phyloP scores from a whole-genome alignment of 805 yeast species.

The Debaryomyces tyrocola region DNA sequence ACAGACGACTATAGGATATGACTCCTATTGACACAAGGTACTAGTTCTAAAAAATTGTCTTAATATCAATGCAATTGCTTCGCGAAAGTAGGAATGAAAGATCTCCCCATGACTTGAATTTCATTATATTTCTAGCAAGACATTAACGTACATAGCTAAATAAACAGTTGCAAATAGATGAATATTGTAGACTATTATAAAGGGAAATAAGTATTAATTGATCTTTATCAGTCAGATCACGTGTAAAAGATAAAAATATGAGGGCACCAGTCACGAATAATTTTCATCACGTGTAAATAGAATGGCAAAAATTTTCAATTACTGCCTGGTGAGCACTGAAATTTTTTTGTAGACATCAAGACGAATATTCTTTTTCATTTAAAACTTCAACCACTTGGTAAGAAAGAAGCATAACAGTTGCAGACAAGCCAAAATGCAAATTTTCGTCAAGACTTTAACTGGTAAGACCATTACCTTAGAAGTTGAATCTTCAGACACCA shows the following conservation, averaged over 20 bases:
- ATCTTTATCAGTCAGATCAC: not conserved
- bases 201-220: not conserved
- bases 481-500: conserved; percentile 98
- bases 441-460: conserved; percentile 98
- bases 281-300: no score
- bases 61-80: no score
- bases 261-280: not conserved
- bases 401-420: conserved; percentile 49
- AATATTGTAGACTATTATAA: not conserved
- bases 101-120: no score
- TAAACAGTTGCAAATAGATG: not conserved
- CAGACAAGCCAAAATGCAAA: conserved; percentile 65
- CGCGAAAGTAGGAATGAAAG: no score
- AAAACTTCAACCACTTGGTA: conserved; percentile 28
- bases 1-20: no score
- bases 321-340: conserved; percentile 1
- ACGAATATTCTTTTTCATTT: conserved; percentile 9
- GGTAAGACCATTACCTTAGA: conserved; percentile 99
- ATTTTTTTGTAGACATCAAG: conserved; percentile 1
- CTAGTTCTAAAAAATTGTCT: no score
- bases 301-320: no score
- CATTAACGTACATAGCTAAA: no score
- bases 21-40: no score
- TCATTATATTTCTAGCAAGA: no score
- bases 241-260: not conserved